Base-by-base conservation (phyloP, 139 green algal genomes). In the Chlamydomonas schloesseri region DNA sequence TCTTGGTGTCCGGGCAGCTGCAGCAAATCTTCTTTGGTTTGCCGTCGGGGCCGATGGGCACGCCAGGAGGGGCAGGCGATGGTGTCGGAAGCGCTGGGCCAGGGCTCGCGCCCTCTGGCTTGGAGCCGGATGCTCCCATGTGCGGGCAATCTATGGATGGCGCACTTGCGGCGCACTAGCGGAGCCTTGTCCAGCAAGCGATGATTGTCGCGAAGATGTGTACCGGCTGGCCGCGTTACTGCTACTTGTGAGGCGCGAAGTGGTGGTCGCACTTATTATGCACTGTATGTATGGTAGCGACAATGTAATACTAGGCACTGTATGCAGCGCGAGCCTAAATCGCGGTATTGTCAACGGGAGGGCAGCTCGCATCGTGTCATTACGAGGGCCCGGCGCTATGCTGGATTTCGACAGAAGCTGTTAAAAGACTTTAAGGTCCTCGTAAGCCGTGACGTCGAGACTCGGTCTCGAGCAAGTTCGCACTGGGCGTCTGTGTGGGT, bases 11-110 rank as follows among this genome's bases (percentile, higher is more conserved):
- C 0, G 97, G 97, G 89, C 97, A 99, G 5, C 95, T 93, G 84
- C 97, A 99, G 94, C 97, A 99, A 47, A 99, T 99, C 88, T 97
- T 98, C 89, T 97, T 97, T 0, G 89, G 88, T 34, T 85, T 90
- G 33, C 87, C 87, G 70, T 90, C 87, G 0, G 87, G 73, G 6
- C 87, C 87, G 28, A 90, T 83, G 11, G 87, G 87, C 36, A 74
- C 76, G 76, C 72, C 85, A 17, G 77, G 46, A 34, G 68, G 53
- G 20, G 76, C 76, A 37, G 67, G 34, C 17, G 84, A 31, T 42
- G 76, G 57, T 28, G 85, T 11, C n/a, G 85, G 81, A 57, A 85
- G 79, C 31, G 79, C 79, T 46, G 65, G 34, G 18, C 42, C 15
- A 18, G 78, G 26, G 1, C 34, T 3, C 20, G 46, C 62, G 18